A percentile compares a stretch with the other conserved stretches of the same genome.
Conservation (phyloP, 768 basidiomycete species). For the Tulasnella sp. region DNA sequence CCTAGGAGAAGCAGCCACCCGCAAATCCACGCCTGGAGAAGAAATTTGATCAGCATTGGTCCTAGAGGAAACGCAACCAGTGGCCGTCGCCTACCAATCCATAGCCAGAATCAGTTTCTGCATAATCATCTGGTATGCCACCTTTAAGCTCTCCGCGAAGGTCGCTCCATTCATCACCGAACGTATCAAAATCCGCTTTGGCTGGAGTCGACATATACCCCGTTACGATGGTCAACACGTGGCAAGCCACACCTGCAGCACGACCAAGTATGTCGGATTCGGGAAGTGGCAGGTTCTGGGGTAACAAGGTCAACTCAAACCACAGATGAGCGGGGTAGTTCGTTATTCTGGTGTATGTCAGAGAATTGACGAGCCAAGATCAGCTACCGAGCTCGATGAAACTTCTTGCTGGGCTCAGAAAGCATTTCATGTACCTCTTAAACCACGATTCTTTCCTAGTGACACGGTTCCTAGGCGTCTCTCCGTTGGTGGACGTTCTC, state of each 20-base stretch:
- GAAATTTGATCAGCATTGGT: neutral
- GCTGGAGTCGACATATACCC: neutral
- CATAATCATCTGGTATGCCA: neutral
- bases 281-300: slow-evolving; percentile 68
- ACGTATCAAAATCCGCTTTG: neutral
- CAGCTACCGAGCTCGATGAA: no score
- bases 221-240: slow-evolving; percentile 55
- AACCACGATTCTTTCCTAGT: slow-evolving; percentile 44
- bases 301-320: slow-evolving; percentile 72
- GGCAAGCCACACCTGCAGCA: slow-evolving; percentile 51
- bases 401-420: no score
- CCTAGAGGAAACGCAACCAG: neutral
- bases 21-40: neutral
- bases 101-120: neutral
- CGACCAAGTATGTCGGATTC: slow-evolving; percentile 52
- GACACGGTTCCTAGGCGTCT: slow-evolving; percentile 10
- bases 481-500: neutral
- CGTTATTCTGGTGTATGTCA: slow-evolving; percentile 16
- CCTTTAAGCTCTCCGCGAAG: neutral
- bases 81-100: neutral
- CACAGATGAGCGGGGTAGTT: slow-evolving; percentile 54
- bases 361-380: no score
- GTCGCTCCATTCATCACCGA: neutral
- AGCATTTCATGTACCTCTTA: slow-evolving; percentile 38
- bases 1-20: slow-evolving; percentile 9